Evolutionary conservation across 805 yeast species (phyloP).

Genomic region (Candida pseudofarinosa): DNA sequence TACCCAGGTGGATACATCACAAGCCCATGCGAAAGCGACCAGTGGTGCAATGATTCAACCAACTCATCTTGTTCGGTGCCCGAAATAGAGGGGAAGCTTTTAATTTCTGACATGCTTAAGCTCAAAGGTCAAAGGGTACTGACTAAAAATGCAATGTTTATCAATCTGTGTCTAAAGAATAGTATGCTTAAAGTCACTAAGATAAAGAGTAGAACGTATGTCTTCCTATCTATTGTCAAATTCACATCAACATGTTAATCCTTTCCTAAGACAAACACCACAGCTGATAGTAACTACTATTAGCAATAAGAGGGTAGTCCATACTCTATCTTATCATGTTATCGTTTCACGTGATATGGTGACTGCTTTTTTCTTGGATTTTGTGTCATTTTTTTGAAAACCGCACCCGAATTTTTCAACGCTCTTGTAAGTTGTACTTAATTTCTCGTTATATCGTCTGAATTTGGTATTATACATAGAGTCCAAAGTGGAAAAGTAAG

Average conservation of each 20-base stretch:
- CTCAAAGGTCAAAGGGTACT: no score
- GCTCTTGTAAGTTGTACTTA: neutral
- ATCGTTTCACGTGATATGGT: neutral
- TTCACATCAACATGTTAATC: neutral
- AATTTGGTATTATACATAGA: neutral
- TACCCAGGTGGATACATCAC: constrained; percentile 72
- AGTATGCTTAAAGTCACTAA: no score
- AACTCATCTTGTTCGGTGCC: constrained; percentile 25
- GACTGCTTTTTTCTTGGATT: neutral
- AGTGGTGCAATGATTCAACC: constrained; percentile 56
- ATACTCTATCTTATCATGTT: neutral
- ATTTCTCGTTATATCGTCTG: neutral
- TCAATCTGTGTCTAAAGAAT: no score
- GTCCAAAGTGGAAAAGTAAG: neutral
- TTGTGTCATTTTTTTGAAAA: neutral
- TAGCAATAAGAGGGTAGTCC: neutral
- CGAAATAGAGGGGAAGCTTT: constrained; percentile 27
- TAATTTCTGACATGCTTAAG: neutral
- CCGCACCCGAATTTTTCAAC: neutral
- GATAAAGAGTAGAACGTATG: no score
- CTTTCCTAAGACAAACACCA: neutral
- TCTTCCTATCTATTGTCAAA: no score
- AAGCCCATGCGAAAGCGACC: constrained; percentile 77
- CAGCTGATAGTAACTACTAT: neutral
- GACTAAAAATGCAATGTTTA: no score